These are phyloP conservation scores for Mycena maculata DNA, from an alignment of 768 basidiomycete genomes.

Conservation along the genomic window DNA sequence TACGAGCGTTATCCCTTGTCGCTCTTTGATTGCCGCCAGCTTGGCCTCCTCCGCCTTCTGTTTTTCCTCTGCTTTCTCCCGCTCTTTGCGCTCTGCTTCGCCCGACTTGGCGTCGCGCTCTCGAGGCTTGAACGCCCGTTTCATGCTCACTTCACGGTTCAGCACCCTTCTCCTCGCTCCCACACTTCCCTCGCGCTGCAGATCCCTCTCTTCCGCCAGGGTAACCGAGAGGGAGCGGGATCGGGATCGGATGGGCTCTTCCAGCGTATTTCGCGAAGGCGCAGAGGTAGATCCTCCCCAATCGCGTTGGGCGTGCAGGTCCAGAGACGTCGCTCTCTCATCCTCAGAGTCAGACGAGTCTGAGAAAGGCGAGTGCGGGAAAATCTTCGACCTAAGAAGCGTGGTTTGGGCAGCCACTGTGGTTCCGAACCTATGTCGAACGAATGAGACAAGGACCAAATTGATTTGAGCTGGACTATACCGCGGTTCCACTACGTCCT, in stretches of 20 bases:
- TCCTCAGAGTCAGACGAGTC: constrained; percentile 49
- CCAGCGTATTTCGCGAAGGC: constrained; percentile 19
- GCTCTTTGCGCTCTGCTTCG: constrained; percentile 35
- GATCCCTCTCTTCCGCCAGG: constrained; percentile 64
- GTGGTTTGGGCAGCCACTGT: constrained; percentile 64
- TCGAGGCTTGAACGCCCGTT: constrained; percentile 68
- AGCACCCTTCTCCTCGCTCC: constrained; percentile 63
- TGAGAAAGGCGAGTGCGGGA: constrained; percentile 71
- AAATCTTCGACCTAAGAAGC: constrained; percentile 74
- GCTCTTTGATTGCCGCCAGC: constrained; percentile 40
- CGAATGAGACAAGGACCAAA: not conserved
- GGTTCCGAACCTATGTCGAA: constrained; percentile 61
- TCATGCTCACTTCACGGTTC: constrained; percentile 84
- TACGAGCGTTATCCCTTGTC: constrained; percentile 59
- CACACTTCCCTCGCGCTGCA: constrained; percentile 48
- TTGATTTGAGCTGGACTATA: constrained; percentile 46
- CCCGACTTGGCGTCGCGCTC: constrained; percentile 42
- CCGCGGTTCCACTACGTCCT: constrained; percentile 74
- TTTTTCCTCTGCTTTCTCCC: constrained; percentile 34
- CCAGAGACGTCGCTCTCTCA: constrained; percentile 13
- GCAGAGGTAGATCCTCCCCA: constrained; percentile 22
- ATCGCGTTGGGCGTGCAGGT: constrained; percentile 26
- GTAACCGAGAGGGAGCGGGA: constrained; percentile 77
- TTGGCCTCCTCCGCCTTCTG: constrained; percentile 34
- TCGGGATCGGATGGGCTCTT: constrained; percentile 52